A percentile compares a stretch with the other conserved stretches of the same genome.
Evolutionary conservation across 768 basidiomycete genomes (phyloP).

Genomic region (Coprinopsis sp.): DNA sequence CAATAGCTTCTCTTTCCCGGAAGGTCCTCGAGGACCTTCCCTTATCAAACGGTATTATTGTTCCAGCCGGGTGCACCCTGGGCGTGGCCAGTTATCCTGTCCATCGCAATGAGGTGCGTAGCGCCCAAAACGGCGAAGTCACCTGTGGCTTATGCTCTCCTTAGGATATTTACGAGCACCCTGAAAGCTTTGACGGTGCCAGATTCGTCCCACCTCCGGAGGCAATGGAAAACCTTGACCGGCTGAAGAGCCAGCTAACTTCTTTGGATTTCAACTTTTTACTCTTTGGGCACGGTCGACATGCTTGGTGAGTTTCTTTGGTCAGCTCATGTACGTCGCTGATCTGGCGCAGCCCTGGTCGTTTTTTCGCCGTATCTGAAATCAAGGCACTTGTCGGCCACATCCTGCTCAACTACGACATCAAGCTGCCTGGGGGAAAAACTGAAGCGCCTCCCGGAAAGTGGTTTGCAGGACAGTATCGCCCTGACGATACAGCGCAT

Average conservation of each 20-base stretch:
- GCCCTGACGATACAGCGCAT: background rate
- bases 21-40: slow-evolving; percentile 34
- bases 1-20: slow-evolving; percentile 26
- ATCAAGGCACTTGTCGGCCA: slow-evolving; percentile 43
- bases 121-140: too few relatives aligned
- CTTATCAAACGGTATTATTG: slow-evolving; percentile 37
- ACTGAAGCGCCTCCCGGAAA: background rate
- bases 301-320: slow-evolving; percentile 16
- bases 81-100: slow-evolving; percentile 23
- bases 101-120: slow-evolving; percentile 26
- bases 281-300: slow-evolving; percentile 31
- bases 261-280: slow-evolving; percentile 23
- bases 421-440: slow-evolving; percentile 23
- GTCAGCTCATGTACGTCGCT: background rate
- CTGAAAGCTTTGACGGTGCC: too few relatives aligned
- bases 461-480: background rate
- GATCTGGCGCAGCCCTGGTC: slow-evolving; percentile 25
- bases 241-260: slow-evolving; percentile 22
- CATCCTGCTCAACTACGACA: slow-evolving; percentile 35
- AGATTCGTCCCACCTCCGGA: too few relatives aligned
- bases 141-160: too few relatives aligned
- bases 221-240: slow-evolving; percentile 22
- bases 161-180: too few relatives aligned
- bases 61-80: slow-evolving; percentile 18
- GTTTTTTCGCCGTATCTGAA: slow-evolving; percentile 39